Base-by-base conservation (phyloP, 148 eudicot species). In the Pharnaceum exiguum region DNA sequence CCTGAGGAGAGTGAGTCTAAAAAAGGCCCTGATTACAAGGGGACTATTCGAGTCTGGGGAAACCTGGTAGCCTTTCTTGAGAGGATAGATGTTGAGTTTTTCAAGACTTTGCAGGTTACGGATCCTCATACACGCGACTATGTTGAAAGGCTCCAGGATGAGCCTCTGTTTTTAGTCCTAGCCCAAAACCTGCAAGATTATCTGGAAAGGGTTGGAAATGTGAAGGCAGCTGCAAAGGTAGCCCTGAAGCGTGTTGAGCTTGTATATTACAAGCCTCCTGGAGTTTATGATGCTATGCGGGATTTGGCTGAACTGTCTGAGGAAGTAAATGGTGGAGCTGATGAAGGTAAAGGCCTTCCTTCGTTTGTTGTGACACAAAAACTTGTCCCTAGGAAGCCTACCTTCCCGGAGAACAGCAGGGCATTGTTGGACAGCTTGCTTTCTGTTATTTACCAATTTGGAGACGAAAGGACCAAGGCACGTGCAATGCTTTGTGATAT, bases 401-500 rank as follows among this genome's bases (percentile, higher is more conserved):
- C 76, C 5, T 90, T 90, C 67, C 83, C 88, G 2, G 84, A 84
- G 48, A 80, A 59, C 62, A 79, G 95, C 66, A 75, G 97, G 72
- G 66, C 71, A 25, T 67, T 90, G 81, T 83, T 86, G 97, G 97
- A 90, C 63, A 74, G 63, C 23, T 73, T 90, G 18, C 95, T 90
- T 62, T 86, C 97, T 8, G 82, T 81, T 24, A 90, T 90, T 45
- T 90, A 90, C 71, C 77, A 77, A 67, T 71, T 50, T 58, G 97
- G 97, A 23, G 95, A 90, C 74, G 97, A 90, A 67, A 72, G 91
- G 24, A 90, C 95, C 8, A 90, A 86, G 74, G 97, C 97, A 38
- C 82, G 97, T 51, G 97, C 97, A 16, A 84, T 90, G 97, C 84
- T 90, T 4, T 90, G 95, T 71, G 95, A 90, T 51, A 86, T 90